Conservation (phyloP, 768 basidiomycete genomes). For the Lactarius deliciosus region DNA sequence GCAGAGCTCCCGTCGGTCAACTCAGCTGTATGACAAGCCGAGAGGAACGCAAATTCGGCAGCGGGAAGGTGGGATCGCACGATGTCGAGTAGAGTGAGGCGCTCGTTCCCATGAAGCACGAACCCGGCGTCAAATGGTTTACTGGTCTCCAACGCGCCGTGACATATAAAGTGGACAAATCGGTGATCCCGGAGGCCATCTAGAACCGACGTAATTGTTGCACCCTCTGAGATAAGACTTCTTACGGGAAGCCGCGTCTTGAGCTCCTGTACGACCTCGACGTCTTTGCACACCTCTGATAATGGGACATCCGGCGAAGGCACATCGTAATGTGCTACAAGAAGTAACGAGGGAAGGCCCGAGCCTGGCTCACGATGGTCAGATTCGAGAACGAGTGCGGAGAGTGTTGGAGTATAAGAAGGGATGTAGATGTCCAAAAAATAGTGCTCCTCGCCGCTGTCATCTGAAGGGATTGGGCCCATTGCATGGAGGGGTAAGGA, state of each 20-base stretch:
- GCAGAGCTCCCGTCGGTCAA: background rate
- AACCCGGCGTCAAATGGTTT: slow-evolving; percentile 3
- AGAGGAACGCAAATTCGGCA: background rate
- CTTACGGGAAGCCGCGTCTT: background rate
- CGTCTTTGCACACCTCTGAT: background rate
- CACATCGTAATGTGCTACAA: background rate
- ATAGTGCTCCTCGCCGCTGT: background rate
- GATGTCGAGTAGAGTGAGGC: background rate
- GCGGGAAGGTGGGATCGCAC: background rate
- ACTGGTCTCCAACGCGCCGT: background rate
- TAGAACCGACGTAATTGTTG: background rate
- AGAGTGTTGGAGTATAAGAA: background rate
- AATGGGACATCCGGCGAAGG: background rate
- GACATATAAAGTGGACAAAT: slow-evolving; percentile 1
- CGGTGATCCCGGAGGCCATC: background rate
- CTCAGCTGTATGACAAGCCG: background rate
- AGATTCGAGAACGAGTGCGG: background rate
- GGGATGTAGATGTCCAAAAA: background rate
- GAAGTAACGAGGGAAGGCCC: background rate
- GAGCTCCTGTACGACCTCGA: background rate
- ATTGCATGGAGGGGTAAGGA: background rate
- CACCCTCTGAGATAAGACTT: background rate
- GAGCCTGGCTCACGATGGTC: background rate
- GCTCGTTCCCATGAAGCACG: background rate
- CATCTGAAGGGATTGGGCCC: background rate